Conservation (phyloP, 2,329 filamentous ascomycete species). For the Torrubiellomyces zombiae region DNA sequence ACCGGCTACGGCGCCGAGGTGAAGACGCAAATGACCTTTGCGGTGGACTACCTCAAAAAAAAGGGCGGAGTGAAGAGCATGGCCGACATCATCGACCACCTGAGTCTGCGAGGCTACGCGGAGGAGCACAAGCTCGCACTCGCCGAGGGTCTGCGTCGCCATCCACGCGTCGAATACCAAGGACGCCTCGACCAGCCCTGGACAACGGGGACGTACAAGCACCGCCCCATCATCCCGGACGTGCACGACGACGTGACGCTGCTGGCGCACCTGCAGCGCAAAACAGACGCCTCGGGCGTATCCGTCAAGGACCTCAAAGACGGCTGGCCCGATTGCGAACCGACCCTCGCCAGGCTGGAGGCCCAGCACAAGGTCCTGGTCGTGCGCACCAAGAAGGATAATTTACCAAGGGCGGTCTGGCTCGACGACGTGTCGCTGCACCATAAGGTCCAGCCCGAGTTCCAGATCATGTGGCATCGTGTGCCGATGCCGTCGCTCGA, state of each 20-base stretch:
- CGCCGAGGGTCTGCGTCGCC: slow-evolving; percentile 48
- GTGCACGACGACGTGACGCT: slow-evolving; percentile 66
- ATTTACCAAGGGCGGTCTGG: slow-evolving; percentile 74
- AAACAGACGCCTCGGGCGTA: slow-evolving; percentile 66
- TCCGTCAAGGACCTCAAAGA: slow-evolving; percentile 85
- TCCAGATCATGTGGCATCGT: slow-evolving; percentile 68
- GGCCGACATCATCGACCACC: slow-evolving; percentile 61
- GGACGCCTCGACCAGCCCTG: slow-evolving; percentile 47
- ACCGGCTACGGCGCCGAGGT: slow-evolving; percentile 64
- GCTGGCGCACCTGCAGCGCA: slow-evolving; percentile 63
- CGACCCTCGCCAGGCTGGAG: slow-evolving; percentile 64
- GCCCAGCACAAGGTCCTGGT: slow-evolving; percentile 65
- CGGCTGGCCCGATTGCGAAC: slow-evolving; percentile 77
- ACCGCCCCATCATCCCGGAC: slow-evolving; percentile 63
- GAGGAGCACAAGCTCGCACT: slow-evolving; percentile 48
- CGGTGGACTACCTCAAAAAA: slow-evolving; percentile 66
- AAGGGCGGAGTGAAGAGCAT: slow-evolving; percentile 54
- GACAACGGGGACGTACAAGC: slow-evolving; percentile 57
- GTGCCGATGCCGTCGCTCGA: slow-evolving; percentile 60
- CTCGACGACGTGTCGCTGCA: slow-evolving; percentile 66
- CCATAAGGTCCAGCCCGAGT: slow-evolving; percentile 64
- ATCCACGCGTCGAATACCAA: slow-evolving; percentile 40
- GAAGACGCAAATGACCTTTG: slow-evolving; percentile 76
- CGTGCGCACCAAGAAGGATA: slow-evolving; percentile 83
- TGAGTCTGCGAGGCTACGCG: slow-evolving; percentile 50